A percentile compares a stretch with the other conserved stretches of the same genome.
Conservation (phyloP, 2,329 filamentous ascomycete genomes). For the Trichoderma hamatum region DNA sequence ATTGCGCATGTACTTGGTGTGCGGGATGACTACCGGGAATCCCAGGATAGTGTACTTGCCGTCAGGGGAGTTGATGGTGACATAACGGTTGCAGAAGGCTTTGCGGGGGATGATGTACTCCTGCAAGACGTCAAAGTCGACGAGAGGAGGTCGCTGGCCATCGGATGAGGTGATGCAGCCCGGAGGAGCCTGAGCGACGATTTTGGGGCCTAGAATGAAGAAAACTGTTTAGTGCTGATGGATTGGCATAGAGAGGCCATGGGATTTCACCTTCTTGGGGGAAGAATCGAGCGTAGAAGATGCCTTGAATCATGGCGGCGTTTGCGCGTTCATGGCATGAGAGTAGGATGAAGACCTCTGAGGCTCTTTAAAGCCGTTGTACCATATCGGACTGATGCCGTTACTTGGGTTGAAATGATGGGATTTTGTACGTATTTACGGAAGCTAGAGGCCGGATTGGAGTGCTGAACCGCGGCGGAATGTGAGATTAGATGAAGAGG, state of each 20-base stretch:
- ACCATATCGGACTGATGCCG: neutral
- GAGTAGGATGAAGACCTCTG: neutral
- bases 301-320: constrained; percentile 64
- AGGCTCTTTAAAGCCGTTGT: neutral
- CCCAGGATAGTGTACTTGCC: constrained; percentile 78
- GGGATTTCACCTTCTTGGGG: constrained; percentile 60
- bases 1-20: constrained; percentile 83
- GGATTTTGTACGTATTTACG: neutral
- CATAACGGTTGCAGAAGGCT: constrained; percentile 89
- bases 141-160: constrained; percentile 58
- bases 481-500: neutral
- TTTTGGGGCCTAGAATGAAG: constrained; percentile 55
- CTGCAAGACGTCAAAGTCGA: constrained; percentile 84
- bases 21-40: constrained; percentile 84
- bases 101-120: constrained; percentile 94
- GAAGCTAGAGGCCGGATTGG: neutral
- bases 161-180: constrained; percentile 59
- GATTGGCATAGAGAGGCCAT: neutral
- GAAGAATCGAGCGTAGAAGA: constrained; percentile 72
- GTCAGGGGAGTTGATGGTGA: constrained; percentile 75
- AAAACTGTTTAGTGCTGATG: neutral
- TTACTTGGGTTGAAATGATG: neutral
- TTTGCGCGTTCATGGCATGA: constrained; percentile 22
- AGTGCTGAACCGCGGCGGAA: neutral
- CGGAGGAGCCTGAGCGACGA: constrained; percentile 64